Base-by-base conservation (phyloP, 2,329 filamentous ascomycete species). In the Cladosporium oxysporum region DNA sequence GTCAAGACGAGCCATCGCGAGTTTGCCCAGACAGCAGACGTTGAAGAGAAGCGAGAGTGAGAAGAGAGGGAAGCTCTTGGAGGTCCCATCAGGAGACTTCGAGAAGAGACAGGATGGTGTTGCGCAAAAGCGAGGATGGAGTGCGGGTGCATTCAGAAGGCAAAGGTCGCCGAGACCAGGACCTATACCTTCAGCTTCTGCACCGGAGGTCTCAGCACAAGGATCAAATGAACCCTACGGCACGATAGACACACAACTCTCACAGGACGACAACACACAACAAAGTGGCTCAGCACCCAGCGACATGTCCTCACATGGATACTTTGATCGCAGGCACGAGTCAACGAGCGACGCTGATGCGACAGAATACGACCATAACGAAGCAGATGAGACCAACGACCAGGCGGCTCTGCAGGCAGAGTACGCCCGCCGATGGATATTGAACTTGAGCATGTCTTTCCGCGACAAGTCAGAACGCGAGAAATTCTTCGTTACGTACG, bases 401-500 rank as follows among this genome's bases (percentile, higher is more conserved):
- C 87, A 90, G 62, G 81, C 83, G 62, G 83, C 87, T 72, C 85
- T 97, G 70, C 87, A 90, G 69, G 87, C 91, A 69, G 94, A 98
- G 78, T 84, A 97, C 64, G 93, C 97, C 74, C 87, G 65, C 31
- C 62, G 72, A 74, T 99, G 95, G 95, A 98, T 99, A 67, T 83
- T 99, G 71, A 99, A 99, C 75, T 85, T 98, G 67, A 97, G 93
- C 79, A 97, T 99, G 95, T 93, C 97, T 78, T 99, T 97, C 78
- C 88, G 93, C 66, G 95, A 99, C 79, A 90, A 90, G 73, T 96
- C 93, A 14, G 91, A 91, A 72, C 87, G 94, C 52, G 95, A 99
- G 78, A 99, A 99, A 78, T 98, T 98, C 82, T 99, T 98, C 77
- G 89, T 99, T 69, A 98, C 95, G 0, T 99, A 91, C 76, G 91